Evolutionary conservation across 176 grass and related monocot species (phyloP).

Genomic region (Rhynchospora pubera): DNA sequence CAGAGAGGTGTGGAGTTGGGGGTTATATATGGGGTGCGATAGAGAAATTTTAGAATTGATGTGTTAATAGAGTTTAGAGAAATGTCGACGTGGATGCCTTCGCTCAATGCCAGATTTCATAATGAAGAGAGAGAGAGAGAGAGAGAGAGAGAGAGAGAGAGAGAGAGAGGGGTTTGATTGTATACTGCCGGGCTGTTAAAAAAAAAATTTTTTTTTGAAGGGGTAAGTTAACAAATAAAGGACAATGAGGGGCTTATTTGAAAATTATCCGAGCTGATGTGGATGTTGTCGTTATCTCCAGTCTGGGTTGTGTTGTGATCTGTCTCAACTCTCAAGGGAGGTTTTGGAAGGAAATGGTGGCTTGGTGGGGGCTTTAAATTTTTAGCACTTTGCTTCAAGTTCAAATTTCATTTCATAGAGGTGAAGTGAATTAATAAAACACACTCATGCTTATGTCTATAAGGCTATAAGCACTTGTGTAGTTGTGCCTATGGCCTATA

Average conservation of each 20-base stretch:
- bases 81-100: neutral
- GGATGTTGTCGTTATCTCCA: neutral
- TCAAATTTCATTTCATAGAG: neutral
- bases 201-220: neutral
- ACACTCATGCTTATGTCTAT: too few species aligned
- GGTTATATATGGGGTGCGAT: neutral
- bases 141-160: too few species aligned
- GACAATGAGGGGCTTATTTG: neutral
- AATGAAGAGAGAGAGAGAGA: neutral
- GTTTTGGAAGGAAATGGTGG: neutral
- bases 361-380: neutral
- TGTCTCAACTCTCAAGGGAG: neutral
- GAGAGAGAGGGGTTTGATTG: too few species aligned
- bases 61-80: neutral
- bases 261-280: neutral
- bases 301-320: neutral
- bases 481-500: too few species aligned
- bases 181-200: neutral
- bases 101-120: conserved; percentile 3
- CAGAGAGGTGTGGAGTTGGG: neutral
- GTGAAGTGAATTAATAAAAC: neutral
- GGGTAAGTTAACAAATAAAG: neutral
- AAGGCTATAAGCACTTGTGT: too few species aligned
- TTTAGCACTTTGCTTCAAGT: neutral
- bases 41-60: neutral